Evolutionary conservation across 495 filamentous ascomycete genomes (phyloP), one percentile per base, ranked within the genome.

Genomic region (Podospora pseudocomata): DNA sequence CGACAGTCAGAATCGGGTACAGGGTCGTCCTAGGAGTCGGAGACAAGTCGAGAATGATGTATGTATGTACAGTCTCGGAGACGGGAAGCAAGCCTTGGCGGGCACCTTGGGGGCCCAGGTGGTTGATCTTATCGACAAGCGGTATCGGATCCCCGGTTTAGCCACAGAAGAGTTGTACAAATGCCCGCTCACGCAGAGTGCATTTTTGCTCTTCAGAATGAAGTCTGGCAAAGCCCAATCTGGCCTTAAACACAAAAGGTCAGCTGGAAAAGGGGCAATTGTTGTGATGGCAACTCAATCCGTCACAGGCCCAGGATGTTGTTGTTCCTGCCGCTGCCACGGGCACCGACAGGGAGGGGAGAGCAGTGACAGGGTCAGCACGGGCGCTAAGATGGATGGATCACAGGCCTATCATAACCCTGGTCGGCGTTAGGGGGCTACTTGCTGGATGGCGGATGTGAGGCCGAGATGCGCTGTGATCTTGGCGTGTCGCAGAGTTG

Each of bases 261-360:
- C 39, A 49, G 39, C 39, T 49, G 7, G 27, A 62, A 64, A 58
- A 30, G 62, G 65, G 55, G 20, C 13, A 19, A 54, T 54, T 64
- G 61, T 68, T 61, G 66, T 70, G 68, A 65, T 70, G 68, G 65
- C 56, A 62, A 58, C 63, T 65, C 59, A 63, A 44, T 20, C 32
- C 61, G 61, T 63, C 61, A 63, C 61, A 39, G 30, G 30, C 13
- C 58, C 44, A 64, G 67, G 67, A 26, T 72, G 61, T 65, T 59
- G 65, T 54, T 66, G 61, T 63, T 44, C 61, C 27, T 20, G 61
- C 61, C 67, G 65, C 67, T 72, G 70, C 70, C 54, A 67, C 67
- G 57, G 57, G 70, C 70, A 67, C 66, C 66, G 60, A 61, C 62
- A 16, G 18, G 61, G 30, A 32, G 30, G 30, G 30, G 30, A 61